Conservation (phyloP, 2,329 filamentous ascomycete genomes). For the Aspergillus sp. region DNA sequence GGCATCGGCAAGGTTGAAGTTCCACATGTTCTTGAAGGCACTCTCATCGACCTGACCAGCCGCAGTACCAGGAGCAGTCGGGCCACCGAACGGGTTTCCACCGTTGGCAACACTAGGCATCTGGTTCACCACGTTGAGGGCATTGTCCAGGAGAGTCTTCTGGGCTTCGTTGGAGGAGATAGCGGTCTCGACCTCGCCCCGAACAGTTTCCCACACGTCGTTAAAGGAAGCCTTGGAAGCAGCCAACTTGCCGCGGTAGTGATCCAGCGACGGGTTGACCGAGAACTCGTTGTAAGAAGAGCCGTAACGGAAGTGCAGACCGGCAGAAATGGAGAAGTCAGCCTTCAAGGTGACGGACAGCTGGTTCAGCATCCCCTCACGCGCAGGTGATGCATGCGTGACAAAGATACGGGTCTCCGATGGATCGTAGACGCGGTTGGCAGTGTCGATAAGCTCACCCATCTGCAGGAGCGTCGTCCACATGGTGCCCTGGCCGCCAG, state of each 20-base stretch:
- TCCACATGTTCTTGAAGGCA: slow-evolving; percentile 99
- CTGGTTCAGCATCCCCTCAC: slow-evolving; percentile 95
- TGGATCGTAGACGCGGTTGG: slow-evolving; percentile 96
- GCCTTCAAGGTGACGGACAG: slow-evolving; percentile 96
- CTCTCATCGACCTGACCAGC: slow-evolving; percentile 95
- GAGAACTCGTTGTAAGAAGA: slow-evolving; percentile 99
- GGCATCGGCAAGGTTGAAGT: slow-evolving; percentile 96
- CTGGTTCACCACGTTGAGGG: slow-evolving; percentile 90
- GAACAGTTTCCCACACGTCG: slow-evolving; percentile 99
- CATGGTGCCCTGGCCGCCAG: slow-evolving; percentile 97
- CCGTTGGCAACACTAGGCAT: slow-evolving; percentile 95
- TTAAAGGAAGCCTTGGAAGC: slow-evolving; percentile 98
- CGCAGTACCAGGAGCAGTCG: slow-evolving; percentile 64
- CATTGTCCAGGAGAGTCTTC: slow-evolving; percentile 86
- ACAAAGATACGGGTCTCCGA: slow-evolving; percentile 96
- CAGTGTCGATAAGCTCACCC: slow-evolving; percentile 96
- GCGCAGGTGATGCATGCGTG: slow-evolving; percentile 92
- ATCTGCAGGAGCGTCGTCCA: slow-evolving; percentile 98
- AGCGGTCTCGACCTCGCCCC: slow-evolving; percentile 89
- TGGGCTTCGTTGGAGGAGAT: slow-evolving; percentile 92
- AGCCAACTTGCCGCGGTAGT: slow-evolving; percentile 96
- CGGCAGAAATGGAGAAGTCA: slow-evolving; percentile 96
- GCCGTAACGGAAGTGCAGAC: slow-evolving; percentile 96
- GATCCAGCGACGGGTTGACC: slow-evolving; percentile 94
- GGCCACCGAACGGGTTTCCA: slow-evolving; percentile 93